Conservation (phyloP, 805 yeast species). For the Candida ponderosae region DNA sequence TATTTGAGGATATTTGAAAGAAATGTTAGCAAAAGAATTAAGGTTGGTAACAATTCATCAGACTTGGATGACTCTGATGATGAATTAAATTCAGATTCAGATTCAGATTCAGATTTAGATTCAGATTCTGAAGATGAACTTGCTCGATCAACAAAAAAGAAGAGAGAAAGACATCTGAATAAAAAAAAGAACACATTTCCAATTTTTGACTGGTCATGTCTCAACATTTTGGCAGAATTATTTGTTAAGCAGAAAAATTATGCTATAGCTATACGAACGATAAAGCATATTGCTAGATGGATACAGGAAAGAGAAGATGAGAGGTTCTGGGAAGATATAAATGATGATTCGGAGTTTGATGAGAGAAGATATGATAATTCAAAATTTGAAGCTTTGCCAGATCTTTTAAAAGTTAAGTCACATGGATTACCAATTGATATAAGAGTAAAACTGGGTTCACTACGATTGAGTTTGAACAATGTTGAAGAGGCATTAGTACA, state of each 20-base stretch:
- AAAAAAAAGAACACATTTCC: constrained; percentile 30
- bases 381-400: constrained; percentile 32
- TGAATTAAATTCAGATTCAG: constrained; percentile 9
- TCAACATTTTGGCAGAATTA: constrained; percentile 77
- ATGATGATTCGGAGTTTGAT: constrained; percentile 81
- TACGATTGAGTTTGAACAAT: constrained; percentile 59
- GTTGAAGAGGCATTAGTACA: constrained; percentile 68
- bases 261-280: constrained; percentile 51
- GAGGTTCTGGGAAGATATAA: constrained; percentile 34
- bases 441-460: constrained; percentile 68
- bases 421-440: constrained; percentile 77
- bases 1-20: constrained; percentile 57
- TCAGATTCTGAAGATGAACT: constrained; percentile 13
- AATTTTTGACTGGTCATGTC: constrained; percentile 78
- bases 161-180: constrained; percentile 7
- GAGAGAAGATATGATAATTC: constrained; percentile 47
- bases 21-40: constrained; percentile 39
- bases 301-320: constrained; percentile 58
- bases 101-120: constrained; percentile 10
- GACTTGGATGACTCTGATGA: constrained; percentile 20
- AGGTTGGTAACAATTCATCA: constrained; percentile 22
- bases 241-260: constrained; percentile 64
- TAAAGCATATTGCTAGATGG: constrained; percentile 77
- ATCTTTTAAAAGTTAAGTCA: constrained; percentile 27
- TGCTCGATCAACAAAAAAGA: constrained; percentile 7